Evolutionary conservation across 352 stramenopile species (phyloP).

Genomic region (Globisporangium canariense): DNA sequence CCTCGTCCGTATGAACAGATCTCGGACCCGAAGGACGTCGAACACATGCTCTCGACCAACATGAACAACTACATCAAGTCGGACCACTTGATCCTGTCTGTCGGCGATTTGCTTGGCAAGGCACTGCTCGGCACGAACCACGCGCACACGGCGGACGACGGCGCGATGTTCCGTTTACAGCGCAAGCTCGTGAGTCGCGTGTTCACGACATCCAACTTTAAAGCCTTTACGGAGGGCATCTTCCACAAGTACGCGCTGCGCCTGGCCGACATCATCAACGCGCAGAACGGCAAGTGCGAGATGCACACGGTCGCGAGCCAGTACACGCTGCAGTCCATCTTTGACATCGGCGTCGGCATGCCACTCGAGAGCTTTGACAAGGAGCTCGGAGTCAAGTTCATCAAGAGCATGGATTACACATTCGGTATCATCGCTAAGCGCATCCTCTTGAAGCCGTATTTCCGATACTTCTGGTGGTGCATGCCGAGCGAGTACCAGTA

Average conservation of each 20-base stretch:
- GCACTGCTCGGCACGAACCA: constrained; percentile 74
- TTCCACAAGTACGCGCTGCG: constrained; percentile 41
- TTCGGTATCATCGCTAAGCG: constrained; percentile 46
- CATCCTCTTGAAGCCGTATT: constrained; percentile 54
- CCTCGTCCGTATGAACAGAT: not conserved
- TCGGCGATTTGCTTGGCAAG: constrained; percentile 56
- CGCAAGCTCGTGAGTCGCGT: constrained; percentile 85
- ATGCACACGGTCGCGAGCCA: too few species aligned
- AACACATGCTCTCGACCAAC: constrained; percentile 1
- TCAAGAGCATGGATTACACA: constrained; percentile 43
- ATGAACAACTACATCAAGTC: constrained; percentile 3
- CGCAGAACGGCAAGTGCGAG: too few species aligned
- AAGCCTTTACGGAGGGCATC: constrained; percentile 37
- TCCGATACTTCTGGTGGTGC: constrained; percentile 41
- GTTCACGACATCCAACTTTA: constrained; percentile 72
- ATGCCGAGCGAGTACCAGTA: constrained; percentile 58
- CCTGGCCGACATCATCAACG: constrained; percentile 19
- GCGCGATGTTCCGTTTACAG: constrained; percentile 59
- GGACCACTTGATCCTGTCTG: constrained; percentile 16
- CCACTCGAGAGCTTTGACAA: constrained; percentile 30
- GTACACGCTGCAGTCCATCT: constrained; percentile 27
- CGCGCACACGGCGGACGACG: constrained; percentile 38
- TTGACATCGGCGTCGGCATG: constrained; percentile 52
- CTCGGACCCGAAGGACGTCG: not conserved
- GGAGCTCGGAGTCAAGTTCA: constrained; percentile 30